Percentiles rank a stretch among this genome's conserved stretches.
Evolutionary conservation across 805 yeast genomes (phyloP).

Genomic region (Blastobotrys mokoenaii): DNA sequence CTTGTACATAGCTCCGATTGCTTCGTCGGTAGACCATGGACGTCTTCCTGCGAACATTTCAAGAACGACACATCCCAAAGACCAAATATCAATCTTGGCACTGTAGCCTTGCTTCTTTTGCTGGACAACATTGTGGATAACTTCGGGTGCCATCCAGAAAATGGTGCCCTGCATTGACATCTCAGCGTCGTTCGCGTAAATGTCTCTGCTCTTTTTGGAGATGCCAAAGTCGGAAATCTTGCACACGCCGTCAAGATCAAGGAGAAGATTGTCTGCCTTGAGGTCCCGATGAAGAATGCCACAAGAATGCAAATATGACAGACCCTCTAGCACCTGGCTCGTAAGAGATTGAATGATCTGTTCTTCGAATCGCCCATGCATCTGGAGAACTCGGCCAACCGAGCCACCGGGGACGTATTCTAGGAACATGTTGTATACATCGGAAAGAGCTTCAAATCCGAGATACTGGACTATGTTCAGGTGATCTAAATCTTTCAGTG

Average conservation of each 20-base stretch:
- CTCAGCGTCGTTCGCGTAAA: conserved; percentile 83
- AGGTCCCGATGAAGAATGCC: conserved; percentile 91
- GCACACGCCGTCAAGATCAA: conserved; percentile 88
- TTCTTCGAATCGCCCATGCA: conserved; percentile 82
- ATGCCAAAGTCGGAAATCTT: conserved; percentile 97
- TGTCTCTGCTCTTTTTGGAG: conserved; percentile 75
- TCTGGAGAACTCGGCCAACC: conserved; percentile 74
- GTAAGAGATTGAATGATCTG: conserved; percentile 63
- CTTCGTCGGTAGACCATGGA: conserved; percentile 96
- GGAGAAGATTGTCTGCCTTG: conserved; percentile 83
- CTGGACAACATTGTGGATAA: conserved; percentile 73
- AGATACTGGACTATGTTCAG: conserved; percentile 90
- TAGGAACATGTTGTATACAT: conserved; percentile 74
- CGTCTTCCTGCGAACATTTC: conserved; percentile 97
- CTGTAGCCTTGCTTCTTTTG: conserved; percentile 82
- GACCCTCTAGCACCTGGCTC: conserved; percentile 71
- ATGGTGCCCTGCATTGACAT: conserved; percentile 99
- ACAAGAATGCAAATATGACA: conserved; percentile 76
- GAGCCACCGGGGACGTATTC: conserved; percentile 99
- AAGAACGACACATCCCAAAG: conserved; percentile 90
- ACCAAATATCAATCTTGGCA: conserved; percentile 98
- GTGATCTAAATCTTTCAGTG: conserved; percentile 90
- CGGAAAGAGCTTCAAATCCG: conserved; percentile 73
- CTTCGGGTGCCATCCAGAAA: conserved; percentile 99
- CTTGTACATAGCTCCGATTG: conserved; percentile 89